Evolutionary conservation across 805 yeast genomes (phyloP).

Genomic region (Yarrowia deformans): DNA sequence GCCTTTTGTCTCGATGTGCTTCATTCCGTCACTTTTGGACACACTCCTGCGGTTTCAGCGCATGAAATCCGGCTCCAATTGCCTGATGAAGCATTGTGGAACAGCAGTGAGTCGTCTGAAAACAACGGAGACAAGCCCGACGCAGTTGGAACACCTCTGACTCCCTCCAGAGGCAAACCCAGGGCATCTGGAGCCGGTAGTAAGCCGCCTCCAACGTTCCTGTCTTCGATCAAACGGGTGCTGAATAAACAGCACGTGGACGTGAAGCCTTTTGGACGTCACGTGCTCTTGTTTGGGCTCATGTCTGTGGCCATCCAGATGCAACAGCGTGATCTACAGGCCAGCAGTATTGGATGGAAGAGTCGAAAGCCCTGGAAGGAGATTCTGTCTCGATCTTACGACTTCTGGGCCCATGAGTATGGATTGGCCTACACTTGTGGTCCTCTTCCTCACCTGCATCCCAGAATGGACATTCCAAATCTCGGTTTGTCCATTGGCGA

Average conservation of each 20-base stretch:
- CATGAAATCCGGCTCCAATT: conserved; percentile 65
- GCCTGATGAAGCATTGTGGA: conserved; percentile 71
- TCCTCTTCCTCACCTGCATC: conserved; percentile 24
- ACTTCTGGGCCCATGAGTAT: conserved; percentile 63
- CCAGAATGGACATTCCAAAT: conserved; percentile 11
- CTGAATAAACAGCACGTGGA: conserved; percentile 60
- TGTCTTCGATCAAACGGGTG: conserved; percentile 63
- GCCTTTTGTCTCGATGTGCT: conserved; percentile 82
- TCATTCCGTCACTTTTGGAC: conserved; percentile 81
- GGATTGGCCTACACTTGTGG: conserved; percentile 3
- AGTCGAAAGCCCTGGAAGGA: conserved; percentile 70
- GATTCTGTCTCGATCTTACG: conserved; percentile 69
- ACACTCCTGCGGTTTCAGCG: conserved; percentile 63
- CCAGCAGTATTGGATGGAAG: conserved; percentile 56
- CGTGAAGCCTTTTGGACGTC: conserved; percentile 67
- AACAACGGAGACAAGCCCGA: neutral
- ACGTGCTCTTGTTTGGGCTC: conserved; percentile 70
- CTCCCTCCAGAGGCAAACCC: conserved; percentile 6
- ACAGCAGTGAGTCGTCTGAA: conserved; percentile 46
- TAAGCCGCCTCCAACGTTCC: conserved; percentile 50
- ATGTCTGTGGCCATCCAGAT: conserved; percentile 72
- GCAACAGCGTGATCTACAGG: conserved; percentile 74
- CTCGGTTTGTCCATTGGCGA: conserved; percentile 15
- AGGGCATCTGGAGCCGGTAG: conserved; percentile 37
- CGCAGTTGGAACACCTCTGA: neutral